Conservation (phyloP, 2,329 filamentous ascomycete genomes). For the Arthrocladium fulminans region DNA sequence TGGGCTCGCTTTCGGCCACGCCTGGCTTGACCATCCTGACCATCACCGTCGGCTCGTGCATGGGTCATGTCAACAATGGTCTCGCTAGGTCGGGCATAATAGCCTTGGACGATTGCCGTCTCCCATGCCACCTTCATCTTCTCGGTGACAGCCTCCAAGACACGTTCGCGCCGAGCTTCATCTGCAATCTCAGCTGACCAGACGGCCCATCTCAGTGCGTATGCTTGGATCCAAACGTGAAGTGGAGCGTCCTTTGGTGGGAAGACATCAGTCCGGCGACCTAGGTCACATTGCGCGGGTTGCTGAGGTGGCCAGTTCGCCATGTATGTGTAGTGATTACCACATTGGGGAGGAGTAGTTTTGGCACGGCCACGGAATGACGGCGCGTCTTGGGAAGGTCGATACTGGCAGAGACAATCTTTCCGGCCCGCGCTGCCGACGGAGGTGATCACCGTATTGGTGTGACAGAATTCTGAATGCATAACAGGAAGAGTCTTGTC, state of each 20-base stretch:
- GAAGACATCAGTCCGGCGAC: not conserved
- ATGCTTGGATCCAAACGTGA: conserved; percentile 15
- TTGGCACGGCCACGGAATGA: not conserved
- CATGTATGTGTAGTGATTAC: not conserved
- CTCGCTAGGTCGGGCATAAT: conserved; percentile 2
- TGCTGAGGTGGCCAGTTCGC: conserved; percentile 6
- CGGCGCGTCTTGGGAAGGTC: not conserved
- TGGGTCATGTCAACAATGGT: not conserved
- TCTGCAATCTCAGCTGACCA: conserved; percentile 16
- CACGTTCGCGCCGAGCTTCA: conserved; percentile 11
- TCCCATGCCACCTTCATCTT: conserved; percentile 18
- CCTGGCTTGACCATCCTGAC: conserved; percentile 1
- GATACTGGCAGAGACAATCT: not conserved
- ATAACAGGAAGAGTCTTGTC: not conserved
- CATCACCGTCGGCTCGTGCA: not conserved
- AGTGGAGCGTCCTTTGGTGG: conserved; percentile 13
- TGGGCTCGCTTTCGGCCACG: conserved; percentile 6
- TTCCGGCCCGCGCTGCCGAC: not conserved
- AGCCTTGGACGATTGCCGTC: conserved; percentile 4
- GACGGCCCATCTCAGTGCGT: conserved; percentile 15
- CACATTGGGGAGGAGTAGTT: not conserved
- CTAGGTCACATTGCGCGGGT: not conserved
- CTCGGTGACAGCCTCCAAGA: conserved; percentile 15
- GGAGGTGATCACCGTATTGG: not conserved
- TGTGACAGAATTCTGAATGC: not conserved